These are phyloP conservation scores for Stephania cephalantha DNA, from an alignment of 164 flowering plant species.

Conservation along the genomic window DNA sequence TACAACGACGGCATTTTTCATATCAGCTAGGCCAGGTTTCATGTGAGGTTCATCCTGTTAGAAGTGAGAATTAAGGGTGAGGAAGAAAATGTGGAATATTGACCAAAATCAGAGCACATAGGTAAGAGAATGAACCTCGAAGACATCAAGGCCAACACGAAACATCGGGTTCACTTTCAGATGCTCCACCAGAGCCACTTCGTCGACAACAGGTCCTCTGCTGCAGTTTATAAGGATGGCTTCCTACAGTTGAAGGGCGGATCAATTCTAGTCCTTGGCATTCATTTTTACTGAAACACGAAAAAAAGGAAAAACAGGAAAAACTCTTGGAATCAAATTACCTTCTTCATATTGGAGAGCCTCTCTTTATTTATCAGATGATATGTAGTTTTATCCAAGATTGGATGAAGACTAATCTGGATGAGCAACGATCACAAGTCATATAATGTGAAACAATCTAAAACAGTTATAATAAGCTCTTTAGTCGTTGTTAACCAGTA, in stretches of 20 bases:
- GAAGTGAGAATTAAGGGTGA: constrained; percentile 6
- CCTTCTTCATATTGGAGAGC: constrained; percentile 90
- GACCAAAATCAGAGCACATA: neutral
- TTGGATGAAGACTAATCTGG: constrained; percentile 91
- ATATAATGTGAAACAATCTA: neutral
- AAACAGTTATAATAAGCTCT: neutral
- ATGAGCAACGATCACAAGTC: constrained; percentile 7
- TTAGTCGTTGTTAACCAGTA: neutral
- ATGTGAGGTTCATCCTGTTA: constrained; percentile 88
- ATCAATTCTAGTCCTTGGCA: neutral
- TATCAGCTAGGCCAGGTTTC: constrained; percentile 94
- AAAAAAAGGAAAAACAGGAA: neutral
- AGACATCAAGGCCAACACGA: constrained; percentile 97
- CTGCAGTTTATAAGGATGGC: constrained; percentile 92
- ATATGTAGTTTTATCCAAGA: constrained; percentile 89
- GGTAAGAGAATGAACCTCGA: constrained; percentile 52
- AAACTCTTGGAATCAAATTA: constrained; percentile 12
- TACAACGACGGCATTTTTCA: constrained; percentile 86
- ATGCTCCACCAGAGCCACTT: constrained; percentile 91
- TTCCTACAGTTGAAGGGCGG: constrained; percentile 40
- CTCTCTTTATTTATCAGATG: constrained; percentile 89
- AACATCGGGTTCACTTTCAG: constrained; percentile 89
- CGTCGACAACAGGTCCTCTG: constrained; percentile 94
- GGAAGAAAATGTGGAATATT: neutral
- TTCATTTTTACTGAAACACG: neutral